Base-by-base conservation (phyloP, 768 basidiomycete species). In the Boletus fagicola region DNA sequence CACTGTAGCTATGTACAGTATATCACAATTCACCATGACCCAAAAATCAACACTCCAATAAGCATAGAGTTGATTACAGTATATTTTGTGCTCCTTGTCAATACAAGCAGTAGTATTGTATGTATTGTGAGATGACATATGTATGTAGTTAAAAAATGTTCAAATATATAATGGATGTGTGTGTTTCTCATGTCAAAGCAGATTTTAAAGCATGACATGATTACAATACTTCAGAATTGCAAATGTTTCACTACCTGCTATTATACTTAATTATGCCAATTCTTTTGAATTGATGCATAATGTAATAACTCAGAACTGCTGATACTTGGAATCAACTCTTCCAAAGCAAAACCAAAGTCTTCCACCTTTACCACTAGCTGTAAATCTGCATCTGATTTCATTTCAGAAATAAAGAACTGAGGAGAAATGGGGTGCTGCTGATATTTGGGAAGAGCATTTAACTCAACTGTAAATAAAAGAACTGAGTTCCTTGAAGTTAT, bases 371-470 rank as follows among this genome's bases (percentile, higher is more conserved):
- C 92, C n/a, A 86, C 74, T 15, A 98, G 87, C 13, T 83, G 79
- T 13, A 87, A 80, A 56, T 96, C 94, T 24, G 77, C 78, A 0
- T 80, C 71, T 7, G 76, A 75, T 0, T 92, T 93, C 62, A 97
- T 77, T 68, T 94, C 93, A 12, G 88, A 81, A 9, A 98, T 82
- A 64, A 92, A 98, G 65, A 94, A 96, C 67, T 96, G 94, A 0
- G 94, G 80, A 2, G 93, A 95, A 31, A 98, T 75, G 0, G 88
- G 86, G 62, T 88, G 81, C 0, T 69, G 66, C 36, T 76, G 67
- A 36, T 77, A 69, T 9, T 75, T 72, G 0, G 77, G 73, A 31
- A 73, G 61, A 18, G 70, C 67, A 65, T 94, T 94, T 13, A 85
- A 36, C 33, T 51, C 18, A 48, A 58, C 66, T 64, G 9, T 2